Evolutionary conservation across 495 filamentous ascomycete species (phyloP).

Genomic region (Xylaria flabelliformis): DNA sequence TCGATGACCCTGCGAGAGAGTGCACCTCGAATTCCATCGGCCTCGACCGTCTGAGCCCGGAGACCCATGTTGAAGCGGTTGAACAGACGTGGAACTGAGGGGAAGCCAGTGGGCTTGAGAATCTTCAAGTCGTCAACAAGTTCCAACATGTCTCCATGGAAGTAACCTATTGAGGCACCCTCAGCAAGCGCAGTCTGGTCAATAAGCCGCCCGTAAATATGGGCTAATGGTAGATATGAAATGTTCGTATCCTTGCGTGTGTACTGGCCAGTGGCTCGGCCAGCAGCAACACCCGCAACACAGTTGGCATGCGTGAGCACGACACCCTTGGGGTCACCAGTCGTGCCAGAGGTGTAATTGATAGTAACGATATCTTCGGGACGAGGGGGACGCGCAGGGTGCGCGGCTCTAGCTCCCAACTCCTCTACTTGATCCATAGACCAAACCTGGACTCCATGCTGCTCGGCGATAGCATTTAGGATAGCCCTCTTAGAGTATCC

Average conservation of each 20-base stretch:
- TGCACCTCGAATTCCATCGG: slow-evolving; percentile 80
- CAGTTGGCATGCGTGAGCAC: slow-evolving; percentile 83
- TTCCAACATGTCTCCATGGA: slow-evolving; percentile 88
- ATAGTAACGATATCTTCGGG: slow-evolving; percentile 86
- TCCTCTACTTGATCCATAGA: slow-evolving; percentile 78
- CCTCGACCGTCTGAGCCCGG: slow-evolving; percentile 75
- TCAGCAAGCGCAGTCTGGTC: slow-evolving; percentile 78
- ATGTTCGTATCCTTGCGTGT: slow-evolving; percentile 64
- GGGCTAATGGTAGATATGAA: slow-evolving; percentile 93
- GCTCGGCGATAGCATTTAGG: slow-evolving; percentile 73
- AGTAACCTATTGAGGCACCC: slow-evolving; percentile 86
- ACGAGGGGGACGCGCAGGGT: slow-evolving; percentile 70
- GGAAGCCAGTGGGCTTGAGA: slow-evolving; percentile 80
- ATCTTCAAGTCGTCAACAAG: slow-evolving; percentile 92
- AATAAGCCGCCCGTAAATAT: slow-evolving; percentile 86
- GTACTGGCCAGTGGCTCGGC: slow-evolving; percentile 59
- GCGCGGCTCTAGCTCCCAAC: slow-evolving; percentile 70
- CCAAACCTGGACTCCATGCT: slow-evolving; percentile 76
- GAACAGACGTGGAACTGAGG: slow-evolving; percentile 89
- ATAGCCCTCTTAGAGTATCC: slow-evolving; percentile 81
- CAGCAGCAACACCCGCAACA: slow-evolving; percentile 70
- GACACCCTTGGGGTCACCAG: slow-evolving; percentile 93
- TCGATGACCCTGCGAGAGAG: slow-evolving; percentile 80
- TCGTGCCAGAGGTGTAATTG: slow-evolving; percentile 98
- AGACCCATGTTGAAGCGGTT: slow-evolving; percentile 89